A percentile compares a stretch with the other conserved stretches of the same genome.
These are phyloP conservation scores for Areca catechu DNA, from an alignment of 176 grass and related monocot genomes.

Conservation along the genomic window DNA sequence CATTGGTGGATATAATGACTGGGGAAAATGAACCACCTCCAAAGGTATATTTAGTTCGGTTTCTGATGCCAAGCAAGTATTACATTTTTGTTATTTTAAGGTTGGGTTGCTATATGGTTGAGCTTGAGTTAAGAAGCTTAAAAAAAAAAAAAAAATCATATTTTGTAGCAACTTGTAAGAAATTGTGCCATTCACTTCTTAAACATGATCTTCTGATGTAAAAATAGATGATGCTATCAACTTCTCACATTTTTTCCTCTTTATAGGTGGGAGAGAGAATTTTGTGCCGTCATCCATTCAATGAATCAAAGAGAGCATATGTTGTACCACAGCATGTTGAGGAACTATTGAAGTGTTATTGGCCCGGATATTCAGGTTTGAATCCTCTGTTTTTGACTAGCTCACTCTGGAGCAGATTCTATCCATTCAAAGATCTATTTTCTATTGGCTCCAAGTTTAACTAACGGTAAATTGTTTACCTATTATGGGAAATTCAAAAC, in stretches of 20 bases:
- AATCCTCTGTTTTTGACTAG: not conserved
- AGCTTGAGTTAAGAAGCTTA: no score
- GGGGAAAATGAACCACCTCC: slow-evolving; percentile 69
- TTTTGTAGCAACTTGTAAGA: not conserved
- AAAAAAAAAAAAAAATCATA: no score
- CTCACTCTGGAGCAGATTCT: no score
- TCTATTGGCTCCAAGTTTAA: no score
- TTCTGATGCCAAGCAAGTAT: not conserved
- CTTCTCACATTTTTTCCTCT: slow-evolving; percentile 1
- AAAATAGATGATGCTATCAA: no score
- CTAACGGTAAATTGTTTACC: no score
- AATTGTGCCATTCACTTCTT: no score
- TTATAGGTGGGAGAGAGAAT: slow-evolving; percentile 80
- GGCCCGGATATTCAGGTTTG: slow-evolving; percentile 76
- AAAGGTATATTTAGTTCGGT: slow-evolving; percentile 43
- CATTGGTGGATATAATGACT: slow-evolving; percentile 90
- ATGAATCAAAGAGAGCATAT: slow-evolving; percentile 85
- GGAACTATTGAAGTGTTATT: slow-evolving; percentile 83
- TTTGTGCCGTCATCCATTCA: slow-evolving; percentile 92
- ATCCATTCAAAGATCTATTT: no score
- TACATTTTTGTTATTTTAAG: not conserved
- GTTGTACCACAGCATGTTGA: slow-evolving; percentile 85
- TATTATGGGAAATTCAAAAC: no score
- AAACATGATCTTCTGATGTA: no score
- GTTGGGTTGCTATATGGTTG: no score